Base-by-base conservation (phyloP, 2,329 filamentous ascomycete species). In the Diplodia seriata region DNA sequence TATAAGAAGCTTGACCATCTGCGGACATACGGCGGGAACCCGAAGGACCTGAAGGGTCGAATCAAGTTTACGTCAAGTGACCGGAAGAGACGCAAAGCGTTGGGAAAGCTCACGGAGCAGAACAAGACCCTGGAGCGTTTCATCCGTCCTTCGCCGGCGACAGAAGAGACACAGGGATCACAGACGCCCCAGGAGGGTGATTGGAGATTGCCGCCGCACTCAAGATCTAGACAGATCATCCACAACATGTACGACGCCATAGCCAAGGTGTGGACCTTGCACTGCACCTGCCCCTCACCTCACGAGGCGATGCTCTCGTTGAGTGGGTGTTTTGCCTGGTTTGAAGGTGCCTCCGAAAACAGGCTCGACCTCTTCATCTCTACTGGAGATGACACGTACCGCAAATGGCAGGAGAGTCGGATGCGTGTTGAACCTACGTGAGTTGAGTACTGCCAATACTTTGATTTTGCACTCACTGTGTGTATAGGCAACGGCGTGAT, bases 111-210 rank as follows among this genome's bases (percentile, higher is more conserved):
- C 6, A 55, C 53, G 8, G 53, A 36, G 9, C 14, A 55, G 15
- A 55, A 55, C 29, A 55, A 55, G 29, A 55, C 18, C 14, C n/a
- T 55, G 29, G 29, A 55, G 29, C 53, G 53, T n/a, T 36, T 55
- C 31, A 55, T 55, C n/a, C 53, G 53, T 14, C 9, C 1, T n/a
- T 2, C 2, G 20, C 8, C 29, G 18, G 12, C 18, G 2, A 5
- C 26, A 36, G 51, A 36, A 36, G 18, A 11, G 5, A 1, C 31
- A 11, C 26, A 7, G 7, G 31, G 3, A 14, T 5, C 53, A 11
- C 26, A 55, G 14, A 9, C 31, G 6, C 1, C 8, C 29, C 15
- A 55, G 9, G 14, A 20, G 8, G 2, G 3, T 1, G 53, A 33
- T 2, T 55, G 31, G 29, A 20, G 4, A 6, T 36, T 29, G 53